A percentile compares a stretch with the other conserved stretches of the same genome.
Evolutionary conservation across 768 basidiomycete species (phyloP).

Genomic region (Termitomyces sp.): DNA sequence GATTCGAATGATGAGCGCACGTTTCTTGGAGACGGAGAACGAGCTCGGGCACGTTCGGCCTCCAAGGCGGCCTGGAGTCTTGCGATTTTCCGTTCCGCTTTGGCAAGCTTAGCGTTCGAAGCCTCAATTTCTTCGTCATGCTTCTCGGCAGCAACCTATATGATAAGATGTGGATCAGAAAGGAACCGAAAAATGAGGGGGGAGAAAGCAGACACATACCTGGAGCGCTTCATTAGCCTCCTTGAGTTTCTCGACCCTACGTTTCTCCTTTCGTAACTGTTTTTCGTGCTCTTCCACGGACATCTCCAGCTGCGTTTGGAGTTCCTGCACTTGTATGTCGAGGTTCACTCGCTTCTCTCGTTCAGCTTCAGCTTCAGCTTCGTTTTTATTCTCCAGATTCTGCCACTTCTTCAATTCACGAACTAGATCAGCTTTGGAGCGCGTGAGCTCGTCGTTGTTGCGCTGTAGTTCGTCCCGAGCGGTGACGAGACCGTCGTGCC

Average conservation of each 20-base stretch:
- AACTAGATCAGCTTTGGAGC: constrained; percentile 47
- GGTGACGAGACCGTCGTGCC: constrained; percentile 51
- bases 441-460: constrained; percentile 52
- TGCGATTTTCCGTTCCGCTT: constrained; percentile 36
- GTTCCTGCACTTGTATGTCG: constrained; percentile 46
- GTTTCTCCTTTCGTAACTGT: constrained; percentile 36
- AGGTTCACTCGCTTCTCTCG: constrained; percentile 52
- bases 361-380: constrained; percentile 47
- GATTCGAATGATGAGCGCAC: constrained; percentile 4
- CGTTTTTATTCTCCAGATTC: constrained; percentile 58
- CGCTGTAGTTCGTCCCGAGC: constrained; percentile 50
- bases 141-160: constrained; percentile 33
- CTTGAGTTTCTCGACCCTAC: constrained; percentile 37
- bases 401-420: constrained; percentile 70
- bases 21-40: constrained; percentile 20
- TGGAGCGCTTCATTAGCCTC: constrained; percentile 36
- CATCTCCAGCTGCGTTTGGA: constrained; percentile 33
- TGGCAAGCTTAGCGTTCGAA: constrained; percentile 26
- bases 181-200: not conserved
- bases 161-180: not conserved
- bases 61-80: constrained; percentile 42
- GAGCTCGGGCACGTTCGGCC: constrained; percentile 27
- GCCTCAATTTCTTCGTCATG: constrained; percentile 31
- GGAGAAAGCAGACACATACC: constrained; percentile 24
- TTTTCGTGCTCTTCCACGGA: constrained; percentile 28